Percentiles rank a stretch among this genome's conserved stretches.
phyloP scores from a whole-genome alignment of 106 monocot species.

The Apostasia shenzhenica region DNA sequence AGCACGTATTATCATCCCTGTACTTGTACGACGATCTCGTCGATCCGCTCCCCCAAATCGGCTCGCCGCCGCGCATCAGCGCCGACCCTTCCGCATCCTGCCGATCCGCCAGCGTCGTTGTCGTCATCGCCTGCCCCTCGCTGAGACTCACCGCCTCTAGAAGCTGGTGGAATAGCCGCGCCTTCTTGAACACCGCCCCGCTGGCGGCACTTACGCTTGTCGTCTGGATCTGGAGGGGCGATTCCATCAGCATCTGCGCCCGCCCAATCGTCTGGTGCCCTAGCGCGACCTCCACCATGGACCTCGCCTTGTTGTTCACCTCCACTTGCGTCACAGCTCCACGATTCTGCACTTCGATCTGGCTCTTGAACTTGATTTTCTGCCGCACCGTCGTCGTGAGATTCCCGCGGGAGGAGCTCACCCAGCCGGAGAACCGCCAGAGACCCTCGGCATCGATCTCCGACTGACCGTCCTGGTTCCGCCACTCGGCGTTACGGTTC shows the following conservation, averaged over 20 bases:
- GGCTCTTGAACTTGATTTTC: slow-evolving; percentile 34
- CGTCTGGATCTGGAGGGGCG: slow-evolving; percentile 16
- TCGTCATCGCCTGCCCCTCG: slow-evolving; percentile 12
- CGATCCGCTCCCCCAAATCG: slow-evolving; percentile 24
- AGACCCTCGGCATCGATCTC: slow-evolving; percentile 27
- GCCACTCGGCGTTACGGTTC: slow-evolving; percentile 15
- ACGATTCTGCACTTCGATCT: slow-evolving; percentile 23
- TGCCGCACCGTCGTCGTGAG: slow-evolving; percentile 22
- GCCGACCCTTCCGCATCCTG: slow-evolving; percentile 32
- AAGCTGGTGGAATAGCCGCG: slow-evolving; percentile 34
- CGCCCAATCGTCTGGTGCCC: slow-evolving; percentile 8
- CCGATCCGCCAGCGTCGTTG: slow-evolving; percentile 16
- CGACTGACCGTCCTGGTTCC: slow-evolving; percentile 23
- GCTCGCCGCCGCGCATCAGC: slow-evolving; percentile 4
- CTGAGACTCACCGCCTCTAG: slow-evolving; percentile 6
- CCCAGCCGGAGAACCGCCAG: slow-evolving; percentile 32
- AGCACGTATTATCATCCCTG: slow-evolving; percentile 24
- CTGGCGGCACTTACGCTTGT: slow-evolving; percentile 3
- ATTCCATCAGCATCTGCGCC: slow-evolving; percentile 11
- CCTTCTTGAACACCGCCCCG: slow-evolving; percentile 15
- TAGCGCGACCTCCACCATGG: slow-evolving; percentile 6
- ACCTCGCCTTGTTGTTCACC: slow-evolving; percentile 15
- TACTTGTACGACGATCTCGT: slow-evolving; percentile 26
- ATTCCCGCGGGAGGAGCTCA: slow-evolving; percentile 40
- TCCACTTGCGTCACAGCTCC: slow-evolving; percentile 20